Conservation (phyloP, 1,139 yeast species). For the Protomyces lactucae-debilis region DNA sequence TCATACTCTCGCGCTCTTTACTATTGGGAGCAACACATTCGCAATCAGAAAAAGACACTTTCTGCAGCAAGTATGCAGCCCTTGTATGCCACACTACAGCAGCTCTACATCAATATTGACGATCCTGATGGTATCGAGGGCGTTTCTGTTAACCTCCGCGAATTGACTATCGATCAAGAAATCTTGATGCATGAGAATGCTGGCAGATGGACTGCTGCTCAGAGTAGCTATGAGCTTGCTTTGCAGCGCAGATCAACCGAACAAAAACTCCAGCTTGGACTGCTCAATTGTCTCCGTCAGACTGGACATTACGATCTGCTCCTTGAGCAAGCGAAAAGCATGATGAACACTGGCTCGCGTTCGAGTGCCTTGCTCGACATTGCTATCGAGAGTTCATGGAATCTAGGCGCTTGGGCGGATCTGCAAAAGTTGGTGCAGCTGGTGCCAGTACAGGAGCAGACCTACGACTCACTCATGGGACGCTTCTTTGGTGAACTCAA, state of each 20-base stretch:
- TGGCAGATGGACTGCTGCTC: conserved; percentile 82
- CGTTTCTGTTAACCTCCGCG: conserved; percentile 63
- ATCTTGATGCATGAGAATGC: conserved; percentile 75
- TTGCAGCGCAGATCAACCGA: conserved; percentile 45
- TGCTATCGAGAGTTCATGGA: conserved; percentile 71
- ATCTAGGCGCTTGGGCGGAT: conserved; percentile 53
- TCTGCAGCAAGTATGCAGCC: conserved; percentile 38
- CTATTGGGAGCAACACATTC: conserved; percentile 71
- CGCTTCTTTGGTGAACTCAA: conserved; percentile 51
- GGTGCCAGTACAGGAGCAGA: conserved; percentile 40
- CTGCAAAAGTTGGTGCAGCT: conserved; percentile 54
- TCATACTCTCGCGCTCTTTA: conserved; percentile 86
- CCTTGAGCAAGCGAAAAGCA: conserved; percentile 9
- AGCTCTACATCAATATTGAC: conserved; percentile 78
- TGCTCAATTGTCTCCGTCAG: conserved; percentile 53
- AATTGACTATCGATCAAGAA: conserved; percentile 55
- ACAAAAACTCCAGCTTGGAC: conserved; percentile 42
- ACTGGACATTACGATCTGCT: conserved; percentile 54
- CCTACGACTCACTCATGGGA: conserved; percentile 64
- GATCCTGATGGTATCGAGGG: conserved; percentile 92
- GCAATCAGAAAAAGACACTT: conserved; percentile 36
- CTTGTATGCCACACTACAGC: conserved; percentile 48
- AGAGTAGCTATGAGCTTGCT: conserved; percentile 73
- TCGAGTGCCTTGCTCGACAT: conserved; percentile 34
- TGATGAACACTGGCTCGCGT: conserved; percentile 1